Conservation (phyloP, 2,329 filamentous ascomycete genomes). For the Chaetothyriales sp. region DNA sequence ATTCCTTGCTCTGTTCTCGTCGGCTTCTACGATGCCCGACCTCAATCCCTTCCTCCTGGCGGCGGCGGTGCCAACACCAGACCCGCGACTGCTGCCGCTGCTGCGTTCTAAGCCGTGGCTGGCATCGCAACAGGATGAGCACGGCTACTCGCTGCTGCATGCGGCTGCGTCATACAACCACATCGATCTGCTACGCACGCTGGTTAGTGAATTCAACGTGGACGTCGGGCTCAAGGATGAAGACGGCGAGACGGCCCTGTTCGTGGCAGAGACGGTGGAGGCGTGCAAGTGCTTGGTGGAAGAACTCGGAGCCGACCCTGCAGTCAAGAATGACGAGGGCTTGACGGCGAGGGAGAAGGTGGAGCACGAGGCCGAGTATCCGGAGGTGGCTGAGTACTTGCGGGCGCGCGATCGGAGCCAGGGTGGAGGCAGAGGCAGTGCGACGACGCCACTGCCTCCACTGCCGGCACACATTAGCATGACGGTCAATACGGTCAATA, state of each 20-base stretch:
- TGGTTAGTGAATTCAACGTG: conserved; percentile 65
- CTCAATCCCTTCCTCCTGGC: conserved; percentile 60
- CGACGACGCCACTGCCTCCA: conserved; percentile 37
- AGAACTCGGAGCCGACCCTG: conserved; percentile 59
- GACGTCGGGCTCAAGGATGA: conserved; percentile 74
- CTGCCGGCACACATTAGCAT: conserved; percentile 65
- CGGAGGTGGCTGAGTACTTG: conserved; percentile 62
- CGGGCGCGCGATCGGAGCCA: conserved; percentile 24
- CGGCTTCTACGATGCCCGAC: conserved; percentile 6
- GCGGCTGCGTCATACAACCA: conserved; percentile 90
- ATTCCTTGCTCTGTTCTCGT: neutral
- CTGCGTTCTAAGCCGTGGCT: conserved; percentile 62
- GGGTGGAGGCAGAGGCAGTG: conserved; percentile 14
- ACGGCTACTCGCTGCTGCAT: conserved; percentile 89
- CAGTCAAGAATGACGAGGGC: conserved; percentile 56
- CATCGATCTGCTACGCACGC: conserved; percentile 58
- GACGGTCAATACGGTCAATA: conserved; percentile 51
- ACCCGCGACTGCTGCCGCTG: conserved; percentile 56
- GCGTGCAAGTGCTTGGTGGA: conserved; percentile 70
- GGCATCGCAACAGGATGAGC: conserved; percentile 67
- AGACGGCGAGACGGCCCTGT: conserved; percentile 87
- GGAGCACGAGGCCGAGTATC: conserved; percentile 61
- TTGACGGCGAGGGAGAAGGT: conserved; percentile 72
- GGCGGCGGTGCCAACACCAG: conserved; percentile 52
- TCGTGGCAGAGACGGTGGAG: conserved; percentile 70